phyloP scores from a whole-genome alignment of 768 basidiomycete species.

The Amanita brunnescens region DNA sequence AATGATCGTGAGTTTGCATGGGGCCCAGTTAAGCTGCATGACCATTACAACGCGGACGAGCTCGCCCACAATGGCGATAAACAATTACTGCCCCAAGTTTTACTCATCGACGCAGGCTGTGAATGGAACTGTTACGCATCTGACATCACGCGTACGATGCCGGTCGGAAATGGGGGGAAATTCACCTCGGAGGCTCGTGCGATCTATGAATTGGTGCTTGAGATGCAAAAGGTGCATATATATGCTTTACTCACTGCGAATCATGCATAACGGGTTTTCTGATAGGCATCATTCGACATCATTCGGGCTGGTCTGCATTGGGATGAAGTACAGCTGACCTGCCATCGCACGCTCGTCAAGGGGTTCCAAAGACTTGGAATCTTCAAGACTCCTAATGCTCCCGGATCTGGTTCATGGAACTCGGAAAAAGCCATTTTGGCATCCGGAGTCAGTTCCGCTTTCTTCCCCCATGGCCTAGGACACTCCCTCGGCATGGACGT shows the following conservation, averaged over 20 bases:
- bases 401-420: conserved; percentile 46
- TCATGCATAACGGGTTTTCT: not conserved
- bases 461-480: conserved; percentile 92
- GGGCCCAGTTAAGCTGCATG: conserved; percentile 58
- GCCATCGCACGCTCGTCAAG: conserved; percentile 72
- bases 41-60: conserved; percentile 43
- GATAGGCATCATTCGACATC: conserved; percentile 57
- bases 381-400: conserved; percentile 52
- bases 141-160: conserved; percentile 73
- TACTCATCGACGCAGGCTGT: conserved; percentile 92
- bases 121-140: conserved; percentile 58
- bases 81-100: conserved; percentile 54
- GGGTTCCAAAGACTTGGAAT: conserved; percentile 82
- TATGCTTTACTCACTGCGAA: conserved; percentile 5
- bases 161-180: conserved; percentile 88
- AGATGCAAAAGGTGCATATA: conserved; percentile 73
- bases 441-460: conserved; percentile 71
- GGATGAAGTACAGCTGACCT: conserved; percentile 80
- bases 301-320: conserved; percentile 79
- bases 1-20: conserved; percentile 83
- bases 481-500: conserved; percentile 93
- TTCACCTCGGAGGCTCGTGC: conserved; percentile 74
- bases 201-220: conserved; percentile 81
- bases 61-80: conserved; percentile 33
- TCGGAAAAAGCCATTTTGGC: conserved; percentile 61